phyloP scores from a whole-genome alignment of 345 rosid genomes.

The Brassica carinata region DNA sequence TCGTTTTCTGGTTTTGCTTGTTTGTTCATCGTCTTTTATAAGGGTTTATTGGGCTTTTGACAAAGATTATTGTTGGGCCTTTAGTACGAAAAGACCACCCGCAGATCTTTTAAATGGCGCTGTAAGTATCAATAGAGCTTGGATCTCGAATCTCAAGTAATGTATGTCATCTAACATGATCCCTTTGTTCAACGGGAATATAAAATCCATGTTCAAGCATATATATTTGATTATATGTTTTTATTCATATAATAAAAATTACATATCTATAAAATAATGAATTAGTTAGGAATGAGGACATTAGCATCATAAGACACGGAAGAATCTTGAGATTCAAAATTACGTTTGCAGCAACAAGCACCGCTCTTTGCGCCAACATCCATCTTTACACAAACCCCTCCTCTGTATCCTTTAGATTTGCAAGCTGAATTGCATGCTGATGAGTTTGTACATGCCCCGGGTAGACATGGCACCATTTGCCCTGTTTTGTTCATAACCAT shows the following conservation, averaged over 20 bases:
- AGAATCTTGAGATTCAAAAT: neutral
- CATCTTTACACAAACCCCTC: constrained; percentile 20
- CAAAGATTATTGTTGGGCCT: neutral
- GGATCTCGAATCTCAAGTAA: neutral
- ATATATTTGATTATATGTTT: neutral
- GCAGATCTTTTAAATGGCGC: neutral
- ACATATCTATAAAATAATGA: neutral
- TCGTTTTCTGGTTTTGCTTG: neutral
- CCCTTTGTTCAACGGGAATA: neutral
- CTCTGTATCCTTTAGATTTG: constrained; percentile 21
- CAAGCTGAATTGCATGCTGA: neutral
- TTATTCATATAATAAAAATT: neutral
- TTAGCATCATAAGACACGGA: neutral
- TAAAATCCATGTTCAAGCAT: neutral
- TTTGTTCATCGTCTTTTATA: neutral
- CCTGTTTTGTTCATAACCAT: constrained; percentile 15
- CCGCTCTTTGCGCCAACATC: neutral
- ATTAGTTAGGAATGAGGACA: neutral
- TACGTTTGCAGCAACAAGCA: constrained; percentile 25
- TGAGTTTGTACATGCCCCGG: constrained; percentile 1
- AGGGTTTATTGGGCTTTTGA: neutral
- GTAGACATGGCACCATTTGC: constrained; percentile 15
- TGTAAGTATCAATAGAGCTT: neutral
- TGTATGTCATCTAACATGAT: neutral
- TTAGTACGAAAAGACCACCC: neutral